Evolutionary conservation across 805 yeast genomes (phyloP).

Genomic region (Kazachstania viticola): DNA sequence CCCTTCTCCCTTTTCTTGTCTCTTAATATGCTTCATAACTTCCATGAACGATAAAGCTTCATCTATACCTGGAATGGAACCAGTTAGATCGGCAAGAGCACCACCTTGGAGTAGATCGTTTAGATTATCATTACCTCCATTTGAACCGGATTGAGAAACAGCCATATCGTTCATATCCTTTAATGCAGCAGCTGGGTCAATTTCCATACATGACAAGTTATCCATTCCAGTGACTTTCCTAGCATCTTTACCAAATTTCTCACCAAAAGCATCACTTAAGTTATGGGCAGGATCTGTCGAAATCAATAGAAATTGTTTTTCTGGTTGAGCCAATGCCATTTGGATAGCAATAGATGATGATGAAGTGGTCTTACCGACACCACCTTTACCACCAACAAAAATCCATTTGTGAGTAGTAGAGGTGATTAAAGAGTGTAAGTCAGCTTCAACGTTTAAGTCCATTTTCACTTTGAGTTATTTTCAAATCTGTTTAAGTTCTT

Average conservation of each 20-base stretch:
- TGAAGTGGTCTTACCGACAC: conserved; percentile 97
- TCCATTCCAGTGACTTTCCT: conserved; percentile 80
- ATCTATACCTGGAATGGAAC: conserved; percentile 95
- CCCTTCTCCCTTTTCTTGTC: conserved; percentile 37
- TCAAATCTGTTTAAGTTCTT: neutral
- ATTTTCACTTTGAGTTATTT: conserved; percentile 4
- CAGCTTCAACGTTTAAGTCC: conserved; percentile 63
- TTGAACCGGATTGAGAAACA: conserved; percentile 30
- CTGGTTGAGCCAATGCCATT: conserved; percentile 72
- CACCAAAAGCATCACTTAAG: conserved; percentile 95
- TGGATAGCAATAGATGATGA: conserved; percentile 93
- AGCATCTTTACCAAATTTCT: conserved; percentile 95
- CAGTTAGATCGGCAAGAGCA: conserved; percentile 66
- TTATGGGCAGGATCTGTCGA: conserved; percentile 99
- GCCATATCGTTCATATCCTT: conserved; percentile 64
- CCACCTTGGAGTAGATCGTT: conserved; percentile 27
- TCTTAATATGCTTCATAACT: conserved; percentile 90
- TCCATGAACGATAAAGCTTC: conserved; percentile 97
- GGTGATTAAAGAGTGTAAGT: conserved; percentile 53
- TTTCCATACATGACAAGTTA: conserved; percentile 94
- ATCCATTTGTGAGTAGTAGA: conserved; percentile 81
- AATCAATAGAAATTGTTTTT: conserved; percentile 72
- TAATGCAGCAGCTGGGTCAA: conserved; percentile 90
- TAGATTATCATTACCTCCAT: conserved; percentile 28
- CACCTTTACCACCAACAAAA: conserved; percentile 99